Conservation (phyloP, 1,284 basidiomycete genomes). For the Heterobasidion occidentale region DNA sequence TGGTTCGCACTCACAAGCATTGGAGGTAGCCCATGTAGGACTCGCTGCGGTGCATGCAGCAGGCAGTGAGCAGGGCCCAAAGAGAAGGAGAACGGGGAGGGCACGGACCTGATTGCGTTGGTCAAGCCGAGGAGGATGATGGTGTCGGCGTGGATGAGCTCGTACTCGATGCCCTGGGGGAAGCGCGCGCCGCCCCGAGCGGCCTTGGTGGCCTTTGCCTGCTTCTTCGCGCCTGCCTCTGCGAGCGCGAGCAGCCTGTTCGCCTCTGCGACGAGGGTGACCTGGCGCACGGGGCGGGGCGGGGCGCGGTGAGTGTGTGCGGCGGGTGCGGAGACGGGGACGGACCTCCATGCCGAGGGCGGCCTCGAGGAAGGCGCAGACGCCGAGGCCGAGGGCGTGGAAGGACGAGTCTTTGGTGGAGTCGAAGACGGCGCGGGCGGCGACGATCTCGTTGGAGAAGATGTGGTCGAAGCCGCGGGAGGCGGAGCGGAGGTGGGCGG, state of each 20-base stretch:
- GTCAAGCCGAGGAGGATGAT: slow-evolving; percentile 62
- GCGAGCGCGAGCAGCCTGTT: slow-evolving; percentile 42
- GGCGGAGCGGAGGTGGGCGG: slow-evolving; percentile 39
- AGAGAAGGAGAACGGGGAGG: background rate
- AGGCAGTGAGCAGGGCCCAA: slow-evolving; percentile 2
- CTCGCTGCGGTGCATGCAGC: slow-evolving; percentile 35
- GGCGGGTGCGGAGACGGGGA: too few relatives aligned
- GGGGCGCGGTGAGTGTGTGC: background rate
- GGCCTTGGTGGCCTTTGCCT: slow-evolving; percentile 38
- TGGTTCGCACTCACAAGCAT: slow-evolving; percentile 45
- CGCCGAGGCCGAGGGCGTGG: slow-evolving; percentile 65
- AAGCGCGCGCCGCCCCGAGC: slow-evolving; percentile 35
- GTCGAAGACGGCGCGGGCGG: slow-evolving; percentile 43
- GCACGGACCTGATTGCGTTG: slow-evolving; percentile 53
- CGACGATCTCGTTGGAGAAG: slow-evolving; percentile 56
- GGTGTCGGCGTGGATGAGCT: slow-evolving; percentile 64
- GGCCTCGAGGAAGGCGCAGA: slow-evolving; percentile 67
- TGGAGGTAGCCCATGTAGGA: slow-evolving; percentile 74
- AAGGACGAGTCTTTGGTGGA: slow-evolving; percentile 49
- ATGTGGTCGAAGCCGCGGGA: slow-evolving; percentile 56
- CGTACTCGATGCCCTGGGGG: slow-evolving; percentile 60
- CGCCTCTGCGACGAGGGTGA: slow-evolving; percentile 50
- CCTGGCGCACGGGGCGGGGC: slow-evolving; percentile 18
- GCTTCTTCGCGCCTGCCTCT: slow-evolving; percentile 53
- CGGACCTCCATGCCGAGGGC: slow-evolving; percentile 76